Percentiles rank a stretch among this genome's conserved stretches.
Conservation (phyloP, 306 rosid genomes). For the Fagus crenata region DNA sequence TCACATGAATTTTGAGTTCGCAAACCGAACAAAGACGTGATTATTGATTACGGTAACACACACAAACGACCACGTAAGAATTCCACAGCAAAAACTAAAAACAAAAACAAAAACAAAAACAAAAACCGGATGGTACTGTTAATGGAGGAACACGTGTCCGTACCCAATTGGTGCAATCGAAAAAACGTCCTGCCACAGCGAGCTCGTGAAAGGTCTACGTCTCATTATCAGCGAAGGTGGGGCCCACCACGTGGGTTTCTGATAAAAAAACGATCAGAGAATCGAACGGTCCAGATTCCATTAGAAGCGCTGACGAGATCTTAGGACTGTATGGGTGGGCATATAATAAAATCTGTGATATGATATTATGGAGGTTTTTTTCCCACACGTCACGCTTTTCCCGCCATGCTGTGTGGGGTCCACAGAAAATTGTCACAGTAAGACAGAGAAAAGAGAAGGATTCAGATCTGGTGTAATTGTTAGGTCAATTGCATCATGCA, state of each 20-base stretch:
- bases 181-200: not conserved
- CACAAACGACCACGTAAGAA: not conserved
- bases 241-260: slow-evolving; percentile 36
- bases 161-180: not conserved
- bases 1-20: too few species aligned
- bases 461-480: too few species aligned
- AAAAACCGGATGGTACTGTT: not conserved
- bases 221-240: slow-evolving; percentile 13
- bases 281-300: slow-evolving; percentile 7
- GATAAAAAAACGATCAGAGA: slow-evolving; percentile 6
- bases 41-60: not conserved
- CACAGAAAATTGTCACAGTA: not conserved
- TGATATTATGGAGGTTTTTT: not conserved
- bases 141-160: not conserved
- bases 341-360: not conserved
- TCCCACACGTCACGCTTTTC: slow-evolving; percentile 40
- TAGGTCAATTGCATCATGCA: too few species aligned
- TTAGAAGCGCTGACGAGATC: slow-evolving; percentile 15
- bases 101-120: too few species aligned
- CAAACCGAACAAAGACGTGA: not conserved
- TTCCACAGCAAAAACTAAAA: not conserved
- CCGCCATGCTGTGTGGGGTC: slow-evolving; percentile 33
- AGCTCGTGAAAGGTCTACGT: slow-evolving; percentile 27
- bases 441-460: too few species aligned
- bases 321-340: slow-evolving; percentile 18